A percentile compares a stretch with the other conserved stretches of the same genome.
These are phyloP conservation scores for Kalaharituber pfeilii DNA, from an alignment of 2,329 filamentous ascomycete species.

Conservation along the genomic window DNA sequence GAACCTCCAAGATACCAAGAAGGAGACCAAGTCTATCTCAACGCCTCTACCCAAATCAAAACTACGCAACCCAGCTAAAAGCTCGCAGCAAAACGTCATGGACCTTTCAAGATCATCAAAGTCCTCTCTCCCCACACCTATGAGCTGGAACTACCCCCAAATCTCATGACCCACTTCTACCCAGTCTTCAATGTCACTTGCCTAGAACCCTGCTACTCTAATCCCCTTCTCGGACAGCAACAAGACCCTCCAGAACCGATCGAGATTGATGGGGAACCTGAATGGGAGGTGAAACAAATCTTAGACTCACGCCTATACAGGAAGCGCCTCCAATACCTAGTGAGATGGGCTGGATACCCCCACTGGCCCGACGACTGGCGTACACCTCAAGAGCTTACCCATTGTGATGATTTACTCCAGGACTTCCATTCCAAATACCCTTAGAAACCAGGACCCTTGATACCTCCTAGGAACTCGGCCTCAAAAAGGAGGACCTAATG, in stretches of 20 bases:
- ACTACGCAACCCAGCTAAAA: constrained; percentile 2
- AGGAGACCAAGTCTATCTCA: constrained; percentile 5
- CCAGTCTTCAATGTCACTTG: constrained; percentile 3
- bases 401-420: too few relatives aligned
- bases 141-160: neutral
- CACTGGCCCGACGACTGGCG: too few relatives aligned
- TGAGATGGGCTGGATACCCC: neutral
- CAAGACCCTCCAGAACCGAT: neutral
- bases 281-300: neutral
- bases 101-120: constrained; percentile 1
- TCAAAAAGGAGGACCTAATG: too few relatives aligned
- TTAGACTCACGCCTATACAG: neutral
- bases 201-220: neutral
- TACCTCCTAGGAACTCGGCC: too few relatives aligned
- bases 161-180: constrained; percentile 7
- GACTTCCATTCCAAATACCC: too few relatives aligned
- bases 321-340: neutral
- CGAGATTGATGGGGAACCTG: neutral
- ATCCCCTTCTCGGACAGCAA: neutral
- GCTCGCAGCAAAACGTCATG: constrained; percentile 7
- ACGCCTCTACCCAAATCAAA: constrained; percentile 3
- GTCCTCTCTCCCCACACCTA: neutral
- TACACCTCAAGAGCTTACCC: too few relatives aligned
- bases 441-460: too few relatives aligned
- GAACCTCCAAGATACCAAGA: neutral